Conservation (phyloP, 805 yeast species). For the Torulaspora delbrueckii region DNA sequence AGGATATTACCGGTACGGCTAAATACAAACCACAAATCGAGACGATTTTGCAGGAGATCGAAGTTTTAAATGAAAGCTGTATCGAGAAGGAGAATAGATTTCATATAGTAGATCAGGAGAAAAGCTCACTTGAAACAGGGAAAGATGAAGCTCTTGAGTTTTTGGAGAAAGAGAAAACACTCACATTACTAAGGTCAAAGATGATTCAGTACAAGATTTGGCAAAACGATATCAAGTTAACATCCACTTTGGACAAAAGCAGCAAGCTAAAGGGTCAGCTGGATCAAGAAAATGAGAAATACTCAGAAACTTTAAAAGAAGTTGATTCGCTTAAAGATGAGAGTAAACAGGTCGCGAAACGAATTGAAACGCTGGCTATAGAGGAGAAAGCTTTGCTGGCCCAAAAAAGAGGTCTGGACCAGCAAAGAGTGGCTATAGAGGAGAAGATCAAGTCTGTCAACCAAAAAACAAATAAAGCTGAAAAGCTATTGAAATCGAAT, state of each 20-base stretch:
- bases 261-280: conserved; percentile 41
- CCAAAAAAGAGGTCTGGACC: conserved; percentile 40
- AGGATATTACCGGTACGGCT: conserved; percentile 95
- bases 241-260: conserved; percentile 37
- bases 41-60: conserved; percentile 53
- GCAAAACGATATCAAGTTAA: conserved; percentile 40
- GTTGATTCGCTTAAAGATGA: conserved; percentile 32
- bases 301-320: conserved; percentile 39
- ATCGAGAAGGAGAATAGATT: conserved; percentile 76
- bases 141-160: conserved; percentile 67
- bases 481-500: conserved; percentile 49
- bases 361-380: conserved; percentile 27
- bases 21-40: conserved; percentile 75
- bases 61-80: conserved; percentile 73
- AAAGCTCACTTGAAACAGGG: conserved; percentile 53
- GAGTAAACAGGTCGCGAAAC: conserved; percentile 22
- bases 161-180: conserved; percentile 57
- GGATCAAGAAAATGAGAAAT: conserved; percentile 41
- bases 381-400: conserved; percentile 28
- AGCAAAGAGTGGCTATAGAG: conserved; percentile 61
- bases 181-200: conserved; percentile 49
- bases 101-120: conserved; percentile 73
- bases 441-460: conserved; percentile 69
- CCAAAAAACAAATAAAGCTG: conserved; percentile 53
- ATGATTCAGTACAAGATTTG: conserved; percentile 50